These are phyloP conservation scores for Mucor indicus DNA, from an alignment of 371 early-diverging fungal species.

Conservation along the genomic window DNA sequence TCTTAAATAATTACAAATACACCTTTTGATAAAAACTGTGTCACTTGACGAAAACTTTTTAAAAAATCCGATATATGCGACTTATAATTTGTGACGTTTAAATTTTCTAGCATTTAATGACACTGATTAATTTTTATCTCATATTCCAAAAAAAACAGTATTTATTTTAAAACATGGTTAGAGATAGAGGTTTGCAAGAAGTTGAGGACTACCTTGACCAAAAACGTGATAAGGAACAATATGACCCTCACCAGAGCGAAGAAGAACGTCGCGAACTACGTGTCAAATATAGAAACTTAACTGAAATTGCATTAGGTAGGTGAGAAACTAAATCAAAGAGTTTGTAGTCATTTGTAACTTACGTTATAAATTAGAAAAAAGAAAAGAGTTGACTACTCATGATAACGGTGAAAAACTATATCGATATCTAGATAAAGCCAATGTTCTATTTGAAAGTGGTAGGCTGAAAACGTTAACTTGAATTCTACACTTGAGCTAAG, in stretches of 20 bases:
- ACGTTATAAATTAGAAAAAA: slow-evolving; percentile 40
- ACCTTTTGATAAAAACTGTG: no score
- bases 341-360: not conserved
- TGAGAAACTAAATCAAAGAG: not conserved
- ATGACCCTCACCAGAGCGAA: slow-evolving; percentile 48
- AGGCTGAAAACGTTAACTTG: not conserved
- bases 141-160: not conserved
- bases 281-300: slow-evolving; percentile 48
- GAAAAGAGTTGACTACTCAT: slow-evolving; percentile 53
- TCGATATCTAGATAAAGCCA: slow-evolving; percentile 46
- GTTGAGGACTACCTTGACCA: slow-evolving; percentile 11
- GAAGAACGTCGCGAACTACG: slow-evolving; percentile 50
- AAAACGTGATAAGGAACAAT: slow-evolving; percentile 21
- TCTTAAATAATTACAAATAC: no score
- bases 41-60: no score
- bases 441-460: slow-evolving; percentile 54
- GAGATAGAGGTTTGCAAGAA: slow-evolving; percentile 13
- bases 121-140: not conserved
- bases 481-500: no score
- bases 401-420: slow-evolving; percentile 18
- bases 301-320: slow-evolving; percentile 47
- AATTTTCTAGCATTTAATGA: not conserved
- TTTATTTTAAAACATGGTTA: no score
- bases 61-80: no score
- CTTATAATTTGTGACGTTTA: not conserved